These are phyloP conservation scores for Nemania sp. DNA, from an alignment of 2,329 filamentous ascomycete species.

Conservation along the genomic window DNA sequence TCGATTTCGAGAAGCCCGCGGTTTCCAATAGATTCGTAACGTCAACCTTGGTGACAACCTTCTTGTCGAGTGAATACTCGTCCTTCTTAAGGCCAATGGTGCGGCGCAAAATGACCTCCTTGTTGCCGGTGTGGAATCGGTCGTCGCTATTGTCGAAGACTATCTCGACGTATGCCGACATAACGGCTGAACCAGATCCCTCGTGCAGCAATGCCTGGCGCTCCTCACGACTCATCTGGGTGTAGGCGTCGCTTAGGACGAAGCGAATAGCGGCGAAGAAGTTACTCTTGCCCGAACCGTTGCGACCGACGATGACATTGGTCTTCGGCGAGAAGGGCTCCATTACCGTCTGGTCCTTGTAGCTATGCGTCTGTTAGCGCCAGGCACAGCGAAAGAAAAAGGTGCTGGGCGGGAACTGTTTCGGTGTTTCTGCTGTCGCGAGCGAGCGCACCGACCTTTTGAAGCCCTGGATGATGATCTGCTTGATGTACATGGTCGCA, in stretches of 20 bases:
- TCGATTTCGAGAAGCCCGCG: constrained; percentile 93
- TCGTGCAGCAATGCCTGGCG: constrained; percentile 96
- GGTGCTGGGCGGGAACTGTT: too few species aligned
- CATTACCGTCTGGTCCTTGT: constrained; percentile 99
- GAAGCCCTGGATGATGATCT: constrained; percentile 99
- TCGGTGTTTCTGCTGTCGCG: not conserved
- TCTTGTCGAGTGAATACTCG: constrained; percentile 96
- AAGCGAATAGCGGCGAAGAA: constrained; percentile 99
- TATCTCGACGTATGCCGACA: constrained; percentile 99
- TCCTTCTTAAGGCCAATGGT: constrained; percentile 98
- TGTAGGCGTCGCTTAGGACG: constrained; percentile 96
- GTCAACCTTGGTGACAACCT: constrained; percentile 91
- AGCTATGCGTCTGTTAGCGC: constrained; percentile 61
- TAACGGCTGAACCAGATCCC: constrained; percentile 94
- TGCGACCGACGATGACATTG: constrained; percentile 98
- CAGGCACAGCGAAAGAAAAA: too few species aligned
- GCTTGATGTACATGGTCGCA: constrained; percentile 91
- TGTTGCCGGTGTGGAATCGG: constrained; percentile 89
- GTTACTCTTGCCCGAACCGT: constrained; percentile 99
- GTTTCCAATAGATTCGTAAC: constrained; percentile 95
- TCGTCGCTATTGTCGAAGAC: constrained; percentile 98
- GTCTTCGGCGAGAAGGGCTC: constrained; percentile 97
- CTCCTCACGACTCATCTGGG: constrained; percentile 92
- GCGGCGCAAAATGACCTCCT: constrained; percentile 85
- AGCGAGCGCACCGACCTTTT: constrained; percentile 70